These are phyloP conservation scores for Nyctanthes arbortristis DNA, from an alignment of 257 asterid genomes.

Conservation along the genomic window DNA sequence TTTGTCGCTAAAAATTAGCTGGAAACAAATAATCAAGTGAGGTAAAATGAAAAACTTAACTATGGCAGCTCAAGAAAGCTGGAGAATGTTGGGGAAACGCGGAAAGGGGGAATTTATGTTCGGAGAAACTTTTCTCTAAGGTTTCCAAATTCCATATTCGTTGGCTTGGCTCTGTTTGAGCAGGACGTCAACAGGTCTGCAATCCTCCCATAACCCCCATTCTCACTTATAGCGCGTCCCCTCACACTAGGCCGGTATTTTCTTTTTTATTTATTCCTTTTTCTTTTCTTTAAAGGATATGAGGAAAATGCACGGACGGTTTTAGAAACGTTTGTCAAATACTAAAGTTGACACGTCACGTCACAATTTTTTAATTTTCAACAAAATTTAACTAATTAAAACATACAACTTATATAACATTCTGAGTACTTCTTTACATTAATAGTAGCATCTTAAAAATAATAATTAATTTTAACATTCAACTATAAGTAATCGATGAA, in stretches of 20 bases:
- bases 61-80: slow-evolving; percentile 10
- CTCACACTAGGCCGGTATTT: too few relatives aligned
- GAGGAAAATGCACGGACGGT: not conserved
- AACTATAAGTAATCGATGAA: too few relatives aligned
- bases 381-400: too few relatives aligned
- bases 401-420: too few relatives aligned
- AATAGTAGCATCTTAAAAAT: too few relatives aligned
- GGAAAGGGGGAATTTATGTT: slow-evolving; percentile 29
- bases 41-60: not conserved
- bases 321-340: too few relatives aligned
- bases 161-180: slow-evolving; percentile 15
- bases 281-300: not conserved
- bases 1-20: slow-evolving; percentile 17
- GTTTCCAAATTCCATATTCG: slow-evolving; percentile 36
- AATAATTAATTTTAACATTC: too few relatives aligned
- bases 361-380: too few relatives aligned
- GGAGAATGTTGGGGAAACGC: slow-evolving; percentile 28
- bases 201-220: slow-evolving; percentile 28
- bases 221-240: slow-evolving; percentile 22
- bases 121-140: slow-evolving; percentile 30
- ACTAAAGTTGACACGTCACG: too few relatives aligned
- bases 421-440: too few relatives aligned
- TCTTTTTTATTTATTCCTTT: not conserved
- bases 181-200: slow-evolving; percentile 46
- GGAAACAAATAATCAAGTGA: not conserved